Conservation (phyloP, 768 basidiomycete genomes). For the Termitomyces eurrhizus region DNA sequence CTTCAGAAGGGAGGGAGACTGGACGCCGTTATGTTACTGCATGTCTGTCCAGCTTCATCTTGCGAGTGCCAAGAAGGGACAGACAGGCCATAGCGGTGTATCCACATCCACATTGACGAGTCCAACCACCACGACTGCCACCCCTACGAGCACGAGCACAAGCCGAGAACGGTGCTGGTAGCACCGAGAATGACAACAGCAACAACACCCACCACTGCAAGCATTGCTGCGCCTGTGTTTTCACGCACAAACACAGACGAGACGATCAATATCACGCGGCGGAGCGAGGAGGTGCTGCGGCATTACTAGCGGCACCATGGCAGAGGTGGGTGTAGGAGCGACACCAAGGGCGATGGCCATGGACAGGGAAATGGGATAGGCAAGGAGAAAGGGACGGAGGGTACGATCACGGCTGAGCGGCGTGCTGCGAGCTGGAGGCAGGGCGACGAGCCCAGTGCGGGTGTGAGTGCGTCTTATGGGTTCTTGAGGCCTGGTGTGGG, state of each 20-base stretch:
- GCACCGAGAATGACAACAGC: slow-evolving; percentile 11
- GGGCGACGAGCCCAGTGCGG: slow-evolving; percentile 35
- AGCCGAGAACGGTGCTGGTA: slow-evolving; percentile 9
- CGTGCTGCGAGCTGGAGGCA: slow-evolving; percentile 67
- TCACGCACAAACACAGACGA: neutral
- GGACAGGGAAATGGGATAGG: too few relatives aligned
- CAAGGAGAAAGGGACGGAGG: neutral
- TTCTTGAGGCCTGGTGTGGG: too few relatives aligned
- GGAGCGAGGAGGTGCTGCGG: slow-evolving; percentile 46
- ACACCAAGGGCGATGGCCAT: too few relatives aligned
- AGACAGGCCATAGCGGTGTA: too few relatives aligned
- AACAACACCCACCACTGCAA: slow-evolving; percentile 14
- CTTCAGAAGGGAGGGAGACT: slow-evolving; percentile 76
- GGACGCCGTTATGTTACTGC: slow-evolving; percentile 78
- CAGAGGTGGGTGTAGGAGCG: neutral
- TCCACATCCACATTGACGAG: too few relatives aligned
- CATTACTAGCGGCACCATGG: slow-evolving; percentile 7
- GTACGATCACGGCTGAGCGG: slow-evolving; percentile 38
- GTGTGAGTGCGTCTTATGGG: slow-evolving; percentile 11
- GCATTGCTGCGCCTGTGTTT: too few relatives aligned
- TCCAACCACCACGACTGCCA: too few relatives aligned
- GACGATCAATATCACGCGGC: slow-evolving; percentile 17
- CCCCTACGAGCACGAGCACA: too few relatives aligned
- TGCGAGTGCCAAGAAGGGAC: neutral
- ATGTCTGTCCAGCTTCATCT: slow-evolving; percentile 21